Conservation (phyloP, 2,329 filamentous ascomycete species). For the Xylariales sp. region DNA sequence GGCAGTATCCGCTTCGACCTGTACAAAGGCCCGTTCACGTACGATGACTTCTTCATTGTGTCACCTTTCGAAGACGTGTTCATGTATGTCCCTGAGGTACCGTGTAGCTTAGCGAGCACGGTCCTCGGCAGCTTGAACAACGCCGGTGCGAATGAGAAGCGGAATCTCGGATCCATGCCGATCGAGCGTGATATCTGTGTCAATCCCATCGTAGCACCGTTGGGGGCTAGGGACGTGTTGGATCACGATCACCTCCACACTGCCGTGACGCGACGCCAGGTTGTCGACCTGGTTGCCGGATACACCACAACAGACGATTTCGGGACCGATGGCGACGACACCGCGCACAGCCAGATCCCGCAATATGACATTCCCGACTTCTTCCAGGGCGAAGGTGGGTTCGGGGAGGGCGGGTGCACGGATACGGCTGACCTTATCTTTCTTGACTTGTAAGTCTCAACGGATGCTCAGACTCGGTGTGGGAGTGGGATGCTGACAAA, state of each 20-base stretch:
- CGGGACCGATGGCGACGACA: constrained; percentile 52
- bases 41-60: constrained; percentile 47
- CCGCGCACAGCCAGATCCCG: constrained; percentile 42
- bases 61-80: constrained; percentile 51
- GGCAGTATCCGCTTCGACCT: constrained; percentile 59
- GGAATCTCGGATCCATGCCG: constrained; percentile 30
- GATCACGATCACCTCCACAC: constrained; percentile 19
- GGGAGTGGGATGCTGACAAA: not conserved
- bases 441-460: constrained; percentile 40
- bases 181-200: constrained; percentile 40
- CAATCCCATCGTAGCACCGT: constrained; percentile 34
- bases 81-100: constrained; percentile 48
- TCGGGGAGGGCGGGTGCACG: constrained; percentile 38
- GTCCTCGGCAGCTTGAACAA: constrained; percentile 39
- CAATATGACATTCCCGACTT: constrained; percentile 43
- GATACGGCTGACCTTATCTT: constrained; percentile 49
- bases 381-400: constrained; percentile 44
- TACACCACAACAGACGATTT: constrained; percentile 55
- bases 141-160: constrained; percentile 29
- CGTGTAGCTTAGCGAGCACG: constrained; percentile 38
- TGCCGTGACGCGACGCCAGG: constrained; percentile 44
- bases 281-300: constrained; percentile 39
- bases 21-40: constrained; percentile 58
- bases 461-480: too few species aligned
- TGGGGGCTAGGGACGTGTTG: constrained; percentile 10